Conservation (phyloP, 352 stramenopile species). For the Halophytophthora polymorphica region DNA sequence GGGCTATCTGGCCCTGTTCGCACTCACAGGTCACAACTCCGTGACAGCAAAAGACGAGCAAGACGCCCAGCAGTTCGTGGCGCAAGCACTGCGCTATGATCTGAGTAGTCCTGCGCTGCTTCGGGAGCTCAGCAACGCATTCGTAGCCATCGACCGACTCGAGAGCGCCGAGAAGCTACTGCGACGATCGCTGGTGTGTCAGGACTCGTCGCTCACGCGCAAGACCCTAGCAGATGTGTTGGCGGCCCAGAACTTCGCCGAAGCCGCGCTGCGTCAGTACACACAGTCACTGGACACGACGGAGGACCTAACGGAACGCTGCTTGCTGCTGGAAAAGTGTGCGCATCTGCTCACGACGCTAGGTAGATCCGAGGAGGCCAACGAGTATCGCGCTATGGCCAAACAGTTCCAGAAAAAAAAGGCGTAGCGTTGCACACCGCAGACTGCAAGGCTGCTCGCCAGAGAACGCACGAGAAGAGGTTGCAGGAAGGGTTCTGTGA, state of each 20-base stretch:
- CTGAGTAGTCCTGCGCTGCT: constrained; percentile 62
- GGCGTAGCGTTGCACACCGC: constrained; percentile 6
- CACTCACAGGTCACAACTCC: constrained; percentile 27
- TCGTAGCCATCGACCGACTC: constrained; percentile 72
- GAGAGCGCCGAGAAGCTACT: constrained; percentile 71
- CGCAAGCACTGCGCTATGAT: constrained; percentile 60
- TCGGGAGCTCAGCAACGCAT: constrained; percentile 78
- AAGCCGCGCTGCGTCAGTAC: constrained; percentile 72
- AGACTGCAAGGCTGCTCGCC: neutral
- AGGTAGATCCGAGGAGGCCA: constrained; percentile 62
- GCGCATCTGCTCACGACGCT: constrained; percentile 65
- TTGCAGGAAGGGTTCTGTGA: constrained; percentile 6
- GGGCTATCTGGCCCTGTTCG: constrained; percentile 67
- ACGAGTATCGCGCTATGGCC: constrained; percentile 62
- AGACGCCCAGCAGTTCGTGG: constrained; percentile 43
- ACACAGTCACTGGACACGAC: constrained; percentile 47
- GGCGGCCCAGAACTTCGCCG: constrained; percentile 73
- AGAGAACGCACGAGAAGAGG: constrained; percentile 5
- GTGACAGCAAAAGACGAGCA: constrained; percentile 36
- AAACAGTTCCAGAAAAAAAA: constrained; percentile 33
- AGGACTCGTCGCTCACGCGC: constrained; percentile 72
- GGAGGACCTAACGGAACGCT: constrained; percentile 36
- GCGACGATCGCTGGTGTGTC: constrained; percentile 53
- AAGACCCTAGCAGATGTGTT: constrained; percentile 80
- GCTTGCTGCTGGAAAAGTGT: constrained; percentile 55